Percentiles rank a stretch among this genome's conserved stretches.
phyloP scores from a whole-genome alignment of 2,329 filamentous ascomycete genomes.

The Pseudogymnoascus sp. region DNA sequence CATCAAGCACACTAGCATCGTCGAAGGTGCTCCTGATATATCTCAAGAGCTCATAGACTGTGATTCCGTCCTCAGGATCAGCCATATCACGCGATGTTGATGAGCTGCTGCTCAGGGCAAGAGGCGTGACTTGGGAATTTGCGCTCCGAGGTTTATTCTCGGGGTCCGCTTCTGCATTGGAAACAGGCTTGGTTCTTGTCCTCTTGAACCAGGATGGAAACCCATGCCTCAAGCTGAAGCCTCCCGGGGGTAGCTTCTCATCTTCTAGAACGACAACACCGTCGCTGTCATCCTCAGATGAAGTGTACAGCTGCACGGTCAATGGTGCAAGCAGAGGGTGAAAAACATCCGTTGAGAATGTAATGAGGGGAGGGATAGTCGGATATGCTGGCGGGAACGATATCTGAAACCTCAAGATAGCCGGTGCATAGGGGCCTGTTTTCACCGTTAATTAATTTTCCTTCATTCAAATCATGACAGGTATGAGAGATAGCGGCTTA shows the following conservation, averaged over 20 bases:
- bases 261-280: slow-evolving; percentile 79
- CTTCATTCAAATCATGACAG: slow-evolving; percentile 11
- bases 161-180: slow-evolving; percentile 31
- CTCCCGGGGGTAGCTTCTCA: slow-evolving; percentile 76
- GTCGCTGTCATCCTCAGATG: slow-evolving; percentile 65
- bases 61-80: slow-evolving; percentile 24
- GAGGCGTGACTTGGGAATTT: background rate
- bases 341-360: slow-evolving; percentile 88
- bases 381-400: slow-evolving; percentile 81
- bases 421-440: slow-evolving; percentile 79
- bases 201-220: slow-evolving; percentile 87
- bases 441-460: slow-evolving; percentile 1
- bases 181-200: slow-evolving; percentile 37
- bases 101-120: background rate
- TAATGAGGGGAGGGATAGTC: slow-evolving; percentile 71
- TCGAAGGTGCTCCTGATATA: slow-evolving; percentile 83
- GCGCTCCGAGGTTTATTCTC: background rate
- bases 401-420: slow-evolving; percentile 83
- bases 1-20: slow-evolving; percentile 68
- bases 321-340: slow-evolving; percentile 87
- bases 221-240: slow-evolving; percentile 83
- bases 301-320: slow-evolving; percentile 91
- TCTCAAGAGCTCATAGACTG: slow-evolving; percentile 62
- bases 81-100: slow-evolving; percentile 10
- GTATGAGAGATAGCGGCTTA: slow-evolving; percentile 33